Conservation (phyloP, 441 rosid species). For the Theobroma grandiflorum region DNA sequence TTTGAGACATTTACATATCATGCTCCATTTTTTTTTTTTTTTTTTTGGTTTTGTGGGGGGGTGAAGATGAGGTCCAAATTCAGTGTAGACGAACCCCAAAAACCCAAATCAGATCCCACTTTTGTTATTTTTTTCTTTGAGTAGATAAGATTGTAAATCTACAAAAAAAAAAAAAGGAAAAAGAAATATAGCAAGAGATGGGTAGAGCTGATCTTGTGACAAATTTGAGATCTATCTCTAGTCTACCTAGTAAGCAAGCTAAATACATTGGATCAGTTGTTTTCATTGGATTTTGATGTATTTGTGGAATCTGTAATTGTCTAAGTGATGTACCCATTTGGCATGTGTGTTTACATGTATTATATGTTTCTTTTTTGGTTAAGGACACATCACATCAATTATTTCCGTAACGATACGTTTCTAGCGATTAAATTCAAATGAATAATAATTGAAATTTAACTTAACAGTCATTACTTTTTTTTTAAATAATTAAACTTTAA, state of each 20-base stretch:
- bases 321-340: slow-evolving; percentile 1
- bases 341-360: background rate
- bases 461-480: too few species aligned
- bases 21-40: slow-evolving; percentile 20
- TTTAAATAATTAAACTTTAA: too few species aligned
- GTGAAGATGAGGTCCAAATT: slow-evolving; percentile 31
- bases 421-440: background rate
- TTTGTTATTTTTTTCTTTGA: background rate
- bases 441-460: too few species aligned
- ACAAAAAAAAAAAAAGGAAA: background rate
- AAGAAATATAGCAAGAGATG: too few species aligned
- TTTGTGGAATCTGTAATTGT: slow-evolving; percentile 18
- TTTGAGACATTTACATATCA: slow-evolving; percentile 22
- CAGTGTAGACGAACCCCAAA: slow-evolving; percentile 24
- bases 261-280: background rate
- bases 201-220: slow-evolving; percentile 13
- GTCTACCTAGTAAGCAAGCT: slow-evolving; percentile 1
- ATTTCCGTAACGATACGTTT: background rate
- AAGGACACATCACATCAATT: background rate
- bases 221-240: slow-evolving; percentile 5
- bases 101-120: slow-evolving; percentile 3
- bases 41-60: too few species aligned
- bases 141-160: background rate
- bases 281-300: background rate
- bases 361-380: background rate